These are phyloP conservation scores for Lojkania enalia DNA, from an alignment of 2,329 filamentous ascomycete species.

Conservation along the genomic window DNA sequence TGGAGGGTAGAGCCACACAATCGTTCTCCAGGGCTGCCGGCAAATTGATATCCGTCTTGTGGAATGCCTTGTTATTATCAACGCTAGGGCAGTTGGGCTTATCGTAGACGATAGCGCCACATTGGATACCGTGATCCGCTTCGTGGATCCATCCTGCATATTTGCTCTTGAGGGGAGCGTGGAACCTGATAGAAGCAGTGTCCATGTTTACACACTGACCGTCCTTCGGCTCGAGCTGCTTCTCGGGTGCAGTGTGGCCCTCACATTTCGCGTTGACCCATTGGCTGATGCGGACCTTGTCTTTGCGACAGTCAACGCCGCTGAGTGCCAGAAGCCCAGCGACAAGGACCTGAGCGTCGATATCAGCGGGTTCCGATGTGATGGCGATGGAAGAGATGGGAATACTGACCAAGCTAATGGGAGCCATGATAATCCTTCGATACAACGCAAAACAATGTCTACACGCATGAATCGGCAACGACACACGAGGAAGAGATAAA, in stretches of 20 bases:
- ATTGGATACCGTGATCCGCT: conserved; percentile 17
- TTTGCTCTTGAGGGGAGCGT: conserved; percentile 20
- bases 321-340: conserved; percentile 20
- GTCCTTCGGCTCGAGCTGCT: conserved; percentile 21
- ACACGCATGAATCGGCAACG: no score
- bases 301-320: conserved; percentile 18
- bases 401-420: conserved; percentile 7
- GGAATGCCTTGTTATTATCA: not conserved
- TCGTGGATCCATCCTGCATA: conserved; percentile 21
- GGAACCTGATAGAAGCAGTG: conserved; percentile 16
- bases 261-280: conserved; percentile 23
- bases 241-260: conserved; percentile 15
- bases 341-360: conserved; percentile 10
- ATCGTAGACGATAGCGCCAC: conserved; percentile 18
- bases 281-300: conserved; percentile 18
- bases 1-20: not conserved
- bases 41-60: not conserved
- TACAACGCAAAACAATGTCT: no score
- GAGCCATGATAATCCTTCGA: conserved; percentile 10
- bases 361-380: not conserved
- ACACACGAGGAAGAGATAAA: no score
- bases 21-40: no score
- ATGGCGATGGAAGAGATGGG: not conserved
- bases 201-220: conserved; percentile 21
- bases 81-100: conserved; percentile 11